Conservation (phyloP, 345 rosid genomes). For the Abelmoschus esculentus region DNA sequence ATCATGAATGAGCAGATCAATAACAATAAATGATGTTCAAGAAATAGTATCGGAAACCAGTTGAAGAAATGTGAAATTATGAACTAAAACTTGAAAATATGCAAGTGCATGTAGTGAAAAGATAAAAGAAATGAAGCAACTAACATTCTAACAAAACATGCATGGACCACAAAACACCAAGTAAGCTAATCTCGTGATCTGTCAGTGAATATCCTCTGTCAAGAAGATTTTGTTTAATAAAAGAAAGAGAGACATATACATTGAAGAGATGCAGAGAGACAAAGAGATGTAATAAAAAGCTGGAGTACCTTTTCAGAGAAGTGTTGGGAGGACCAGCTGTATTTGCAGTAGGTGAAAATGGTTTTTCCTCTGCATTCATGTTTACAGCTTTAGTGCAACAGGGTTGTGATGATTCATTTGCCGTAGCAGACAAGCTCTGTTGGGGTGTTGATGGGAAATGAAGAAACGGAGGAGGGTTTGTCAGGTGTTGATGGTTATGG, state of each 20-base stretch:
- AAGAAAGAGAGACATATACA: neutral
- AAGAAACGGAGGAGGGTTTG: conserved; percentile 25
- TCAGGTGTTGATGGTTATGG: conserved; percentile 12
- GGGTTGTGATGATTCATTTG: conserved; percentile 39
- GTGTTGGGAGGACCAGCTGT: conserved; percentile 36
- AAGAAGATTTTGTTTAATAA: neutral
- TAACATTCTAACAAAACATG: neutral
- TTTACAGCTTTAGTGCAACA: conserved; percentile 39
- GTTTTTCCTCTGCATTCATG: conserved; percentile 40
- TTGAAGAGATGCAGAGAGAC: neutral
- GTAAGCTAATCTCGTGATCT: conserved; percentile 25
- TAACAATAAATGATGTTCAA: neutral
- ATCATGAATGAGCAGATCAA: neutral
- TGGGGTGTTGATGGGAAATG: conserved; percentile 30
- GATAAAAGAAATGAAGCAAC: neutral
- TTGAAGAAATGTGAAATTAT: neutral
- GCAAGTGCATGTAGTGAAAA: neutral
- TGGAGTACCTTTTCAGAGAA: conserved; percentile 66
- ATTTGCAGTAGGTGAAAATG: conserved; percentile 38
- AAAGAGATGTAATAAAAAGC: conserved; percentile 20
- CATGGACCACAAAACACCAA: conserved; percentile 33
- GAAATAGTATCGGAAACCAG: neutral
- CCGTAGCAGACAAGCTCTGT: conserved; percentile 30
- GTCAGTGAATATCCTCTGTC: conserved; percentile 36
- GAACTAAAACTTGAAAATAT: neutral